Conservation (phyloP, 208 protist genomes). For the Phytomonas serpens region DNA sequence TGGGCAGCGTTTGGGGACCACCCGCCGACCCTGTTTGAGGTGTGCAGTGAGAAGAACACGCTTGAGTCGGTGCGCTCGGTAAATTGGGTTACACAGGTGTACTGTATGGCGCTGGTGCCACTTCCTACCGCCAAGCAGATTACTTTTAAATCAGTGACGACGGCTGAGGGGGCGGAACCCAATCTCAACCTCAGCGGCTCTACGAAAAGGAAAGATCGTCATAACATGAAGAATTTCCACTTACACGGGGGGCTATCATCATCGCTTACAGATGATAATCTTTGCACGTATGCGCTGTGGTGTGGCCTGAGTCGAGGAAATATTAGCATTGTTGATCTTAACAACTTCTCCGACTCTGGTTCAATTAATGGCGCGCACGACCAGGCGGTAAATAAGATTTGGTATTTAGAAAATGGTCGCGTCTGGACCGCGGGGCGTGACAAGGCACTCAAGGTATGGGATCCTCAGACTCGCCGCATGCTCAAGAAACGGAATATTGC, state of each 20-base stretch:
- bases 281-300: conserved; percentile 46
- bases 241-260: not conserved
- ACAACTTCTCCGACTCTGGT: conserved; percentile 29
- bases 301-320: conserved; percentile 66
- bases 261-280: conserved; percentile 6
- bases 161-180: not conserved
- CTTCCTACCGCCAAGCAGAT: conserved; percentile 40
- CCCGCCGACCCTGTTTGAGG: conserved; percentile 44
- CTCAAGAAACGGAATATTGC: conserved; percentile 80
- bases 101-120: conserved; percentile 74
- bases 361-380: conserved; percentile 58
- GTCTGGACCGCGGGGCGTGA: conserved; percentile 83
- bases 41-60: conserved; percentile 31
- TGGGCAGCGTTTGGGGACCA: conserved; percentile 76
- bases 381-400: conserved; percentile 64
- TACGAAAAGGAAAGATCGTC: conserved; percentile 10
- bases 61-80: conserved; percentile 40
- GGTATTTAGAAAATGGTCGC: conserved; percentile 58
- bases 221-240: conserved; percentile 16
- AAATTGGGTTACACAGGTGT: conserved; percentile 61
- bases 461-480: conserved; percentile 65
- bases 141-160: conserved; percentile 50
- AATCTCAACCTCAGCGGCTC: not conserved
- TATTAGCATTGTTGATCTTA: conserved; percentile 67
- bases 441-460: conserved; percentile 79